Base-by-base conservation (phyloP, 2,329 filamentous ascomycete genomes). In the Epicoccum sorghinum region DNA sequence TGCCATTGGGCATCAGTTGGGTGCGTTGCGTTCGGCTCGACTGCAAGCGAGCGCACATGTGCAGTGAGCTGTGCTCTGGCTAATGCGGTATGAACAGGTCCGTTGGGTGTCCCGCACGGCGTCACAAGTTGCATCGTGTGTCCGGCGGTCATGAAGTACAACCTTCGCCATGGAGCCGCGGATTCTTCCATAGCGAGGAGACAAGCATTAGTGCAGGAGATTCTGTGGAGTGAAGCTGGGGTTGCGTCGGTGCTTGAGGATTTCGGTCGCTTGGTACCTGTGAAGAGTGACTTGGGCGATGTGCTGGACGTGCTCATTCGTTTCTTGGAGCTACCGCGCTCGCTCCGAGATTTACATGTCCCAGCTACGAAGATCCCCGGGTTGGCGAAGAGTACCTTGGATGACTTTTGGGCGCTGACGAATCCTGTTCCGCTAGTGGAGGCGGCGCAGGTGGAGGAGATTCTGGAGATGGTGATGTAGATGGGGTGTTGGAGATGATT, bases 1-100 rank as follows among this genome's bases (percentile, higher is more conserved):
- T 18, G 45, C 45, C 5, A 25, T 47, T 25, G 45, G 45, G 7
- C 45, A 47, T 25, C 45, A 47, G 27, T 14, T 47, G 9, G 45
- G 40, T 42, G n/a, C 7, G 40, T 42, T 32, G n/a, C 2, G 3
- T 32, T 7, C 4, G 0, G 2, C 4, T 32, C 18, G 18, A 18
- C 18, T 18, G 18, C 18, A 18, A 4, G 7, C 6, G 9, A 9
- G 8, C 8, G 23, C 18, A 40, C 9, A 25, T 22, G 12, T 4
- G 7, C 7, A 9, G 23, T 12, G 3, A 4, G 23, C 23, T 40
- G 23, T 18, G 18, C 18, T 18, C 14, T 5, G 14, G 35, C n/a
- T 37, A 7, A n/a, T 14, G 18, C 10, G 8, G n/a, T n/a, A 14
- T 22, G 7, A 9, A n/a, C 14, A 42, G 40, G 45, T 2, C 45